Percentiles rank a stretch among this genome's conserved stretches.
These are phyloP conservation scores for Sanguinoderma infundibulare DNA, from an alignment of 1,284 basidiomycete genomes.

Conservation along the genomic window DNA sequence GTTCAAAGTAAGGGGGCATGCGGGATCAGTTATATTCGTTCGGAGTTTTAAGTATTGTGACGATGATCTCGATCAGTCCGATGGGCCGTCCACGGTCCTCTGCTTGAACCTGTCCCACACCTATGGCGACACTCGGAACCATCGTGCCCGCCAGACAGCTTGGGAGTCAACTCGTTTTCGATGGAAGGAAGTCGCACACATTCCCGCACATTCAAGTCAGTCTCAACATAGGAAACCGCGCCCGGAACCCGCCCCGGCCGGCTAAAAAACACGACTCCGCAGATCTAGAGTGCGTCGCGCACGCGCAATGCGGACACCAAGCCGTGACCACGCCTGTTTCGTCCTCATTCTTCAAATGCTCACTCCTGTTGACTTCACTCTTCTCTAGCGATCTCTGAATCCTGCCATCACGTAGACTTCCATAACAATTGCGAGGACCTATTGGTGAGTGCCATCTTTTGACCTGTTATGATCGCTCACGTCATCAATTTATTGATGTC, in stretches of 20 bases:
- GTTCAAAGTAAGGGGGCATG: too few species aligned
- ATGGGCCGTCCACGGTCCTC: too few species aligned
- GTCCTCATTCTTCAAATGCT: background rate
- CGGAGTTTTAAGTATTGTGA: too few species aligned
- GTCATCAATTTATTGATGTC: background rate
- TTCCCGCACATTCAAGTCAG: too few species aligned
- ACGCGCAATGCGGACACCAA: background rate
- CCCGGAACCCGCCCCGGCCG: background rate
- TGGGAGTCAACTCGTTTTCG: too few species aligned
- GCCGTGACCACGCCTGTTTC: background rate
- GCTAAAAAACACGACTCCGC: background rate
- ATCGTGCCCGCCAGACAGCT: too few species aligned
- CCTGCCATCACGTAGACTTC: too few species aligned
- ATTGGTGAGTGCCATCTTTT: background rate
- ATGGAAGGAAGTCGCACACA: too few species aligned
- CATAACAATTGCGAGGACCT: background rate
- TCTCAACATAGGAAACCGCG: background rate
- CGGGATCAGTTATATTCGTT: too few species aligned
- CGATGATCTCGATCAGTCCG: too few species aligned
- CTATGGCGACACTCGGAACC: too few species aligned
- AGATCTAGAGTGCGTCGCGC: background rate
- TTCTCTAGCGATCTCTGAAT: background rate
- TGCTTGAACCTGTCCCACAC: too few species aligned
- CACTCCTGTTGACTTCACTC: background rate
- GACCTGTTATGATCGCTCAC: background rate